Evolutionary conservation across 2,329 filamentous ascomycete genomes (phyloP).

Genomic region (Mycosphaerella sp.): DNA sequence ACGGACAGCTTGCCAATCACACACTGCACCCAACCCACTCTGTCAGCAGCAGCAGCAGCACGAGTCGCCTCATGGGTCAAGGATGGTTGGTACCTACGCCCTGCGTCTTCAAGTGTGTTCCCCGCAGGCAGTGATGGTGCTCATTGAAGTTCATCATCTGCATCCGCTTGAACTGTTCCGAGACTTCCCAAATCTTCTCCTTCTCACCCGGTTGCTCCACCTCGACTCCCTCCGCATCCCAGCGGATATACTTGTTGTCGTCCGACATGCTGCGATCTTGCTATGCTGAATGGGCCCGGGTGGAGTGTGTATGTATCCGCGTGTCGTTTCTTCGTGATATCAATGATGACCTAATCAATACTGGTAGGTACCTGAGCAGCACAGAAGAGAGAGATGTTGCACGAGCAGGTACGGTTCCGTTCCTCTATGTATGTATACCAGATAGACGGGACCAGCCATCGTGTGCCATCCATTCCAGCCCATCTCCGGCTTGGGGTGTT

Average conservation of each 20-base stretch:
- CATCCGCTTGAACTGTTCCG: conserved; percentile 35
- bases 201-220: conserved; percentile 29
- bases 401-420: background rate
- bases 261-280: conserved; percentile 15
- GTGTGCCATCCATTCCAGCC: background rate
- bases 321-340: conserved; percentile 1
- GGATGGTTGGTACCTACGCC: conserved; percentile 18
- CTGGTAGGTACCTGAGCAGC: background rate
- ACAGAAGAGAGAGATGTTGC: background rate
- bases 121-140: conserved; percentile 35
- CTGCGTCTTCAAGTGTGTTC: conserved; percentile 35
- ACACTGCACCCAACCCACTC: conserved; percentile 14
- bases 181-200: conserved; percentile 35
- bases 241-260: conserved; percentile 18
- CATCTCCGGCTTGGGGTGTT: background rate
- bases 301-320: too few relatives aligned
- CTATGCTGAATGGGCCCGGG: background rate
- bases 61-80: too few relatives aligned
- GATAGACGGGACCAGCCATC: background rate
- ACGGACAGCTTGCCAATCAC: conserved; percentile 33
- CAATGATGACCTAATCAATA: conserved; percentile 3
- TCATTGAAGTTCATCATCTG: conserved; percentile 39
- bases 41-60: background rate
- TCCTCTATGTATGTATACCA: background rate
- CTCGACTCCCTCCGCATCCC: conserved; percentile 35